Evolutionary conservation across 164 flowering plant genomes (phyloP).

Genomic region (Buxus sempervirens): DNA sequence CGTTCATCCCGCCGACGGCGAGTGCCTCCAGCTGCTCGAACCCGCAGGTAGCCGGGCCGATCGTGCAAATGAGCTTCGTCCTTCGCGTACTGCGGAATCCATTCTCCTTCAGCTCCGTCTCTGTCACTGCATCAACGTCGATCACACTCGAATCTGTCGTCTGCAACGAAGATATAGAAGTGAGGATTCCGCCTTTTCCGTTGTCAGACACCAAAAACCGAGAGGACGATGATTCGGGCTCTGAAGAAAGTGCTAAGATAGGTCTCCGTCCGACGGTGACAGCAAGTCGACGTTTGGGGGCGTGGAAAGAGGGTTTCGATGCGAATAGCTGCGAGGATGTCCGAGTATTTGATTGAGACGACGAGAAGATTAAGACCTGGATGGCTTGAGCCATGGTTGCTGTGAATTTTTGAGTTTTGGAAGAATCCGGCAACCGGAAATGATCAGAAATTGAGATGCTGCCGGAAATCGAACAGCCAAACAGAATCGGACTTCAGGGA

Average conservation of each 20-base stretch:
- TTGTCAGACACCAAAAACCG: conserved; percentile 17
- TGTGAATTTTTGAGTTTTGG: too few relatives aligned
- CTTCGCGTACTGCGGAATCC: conserved; percentile 38
- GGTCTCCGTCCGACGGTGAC: neutral
- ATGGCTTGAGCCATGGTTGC: too few relatives aligned
- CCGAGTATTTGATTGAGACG: conserved; percentile 6
- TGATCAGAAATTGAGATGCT: too few relatives aligned
- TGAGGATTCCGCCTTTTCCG: conserved; percentile 9
- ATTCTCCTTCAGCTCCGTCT: conserved; percentile 34
- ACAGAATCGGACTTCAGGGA: too few relatives aligned
- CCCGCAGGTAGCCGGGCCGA: conserved; percentile 55
- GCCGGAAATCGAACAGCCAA: too few relatives aligned
- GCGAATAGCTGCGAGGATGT: conserved; percentile 12
- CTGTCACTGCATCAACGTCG: conserved; percentile 36
- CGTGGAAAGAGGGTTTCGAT: neutral
- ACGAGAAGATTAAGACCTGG: too few relatives aligned
- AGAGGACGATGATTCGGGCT: conserved; percentile 11
- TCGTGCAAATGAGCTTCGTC: conserved; percentile 34
- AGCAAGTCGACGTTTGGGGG: neutral
- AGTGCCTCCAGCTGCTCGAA: conserved; percentile 83
- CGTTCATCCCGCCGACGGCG: conserved; percentile 95
- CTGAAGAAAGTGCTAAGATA: conserved; percentile 21
- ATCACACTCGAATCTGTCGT: conserved; percentile 18
- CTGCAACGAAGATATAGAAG: neutral
- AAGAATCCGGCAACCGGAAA: too few relatives aligned